These are phyloP conservation scores for Graphilbum ipis-grandicollis DNA, from an alignment of 2,329 filamentous ascomycete species.

Conservation along the genomic window DNA sequence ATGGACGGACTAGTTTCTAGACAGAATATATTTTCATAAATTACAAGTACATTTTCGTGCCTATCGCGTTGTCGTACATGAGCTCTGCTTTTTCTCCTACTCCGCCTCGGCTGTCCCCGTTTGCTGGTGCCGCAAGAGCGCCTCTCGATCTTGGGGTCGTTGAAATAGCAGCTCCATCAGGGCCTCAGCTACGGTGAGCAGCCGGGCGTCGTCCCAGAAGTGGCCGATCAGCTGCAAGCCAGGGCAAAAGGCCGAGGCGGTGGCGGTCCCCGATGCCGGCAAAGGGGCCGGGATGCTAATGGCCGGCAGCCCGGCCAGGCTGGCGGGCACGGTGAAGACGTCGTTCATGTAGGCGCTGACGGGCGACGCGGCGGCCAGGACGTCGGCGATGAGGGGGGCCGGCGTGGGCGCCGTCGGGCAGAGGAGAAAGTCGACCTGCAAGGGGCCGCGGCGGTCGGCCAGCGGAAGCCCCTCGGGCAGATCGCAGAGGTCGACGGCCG, in stretches of 20 bases:
- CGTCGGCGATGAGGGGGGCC: constrained; percentile 19
- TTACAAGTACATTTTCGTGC: too few species aligned
- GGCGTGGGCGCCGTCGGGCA: constrained; percentile 65
- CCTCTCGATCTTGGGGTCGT: constrained; percentile 3
- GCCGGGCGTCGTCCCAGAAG: constrained; percentile 53
- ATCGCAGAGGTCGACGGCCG: constrained; percentile 42
- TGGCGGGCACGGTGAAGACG: constrained; percentile 89
- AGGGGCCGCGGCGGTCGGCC: constrained; percentile 37
- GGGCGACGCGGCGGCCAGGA: constrained; percentile 23
- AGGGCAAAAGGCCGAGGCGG: constrained; percentile 12
- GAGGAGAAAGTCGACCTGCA: constrained; percentile 68
- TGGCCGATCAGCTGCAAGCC: constrained; percentile 70
- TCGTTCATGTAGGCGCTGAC: constrained; percentile 84
- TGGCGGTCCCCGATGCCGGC: constrained; percentile 1
- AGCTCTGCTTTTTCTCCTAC: too few species aligned
- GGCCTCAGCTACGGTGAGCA: constrained; percentile 39
- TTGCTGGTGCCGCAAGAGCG: constrained; percentile 5
- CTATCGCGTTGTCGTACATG: too few species aligned
- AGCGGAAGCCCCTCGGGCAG: constrained; percentile 33
- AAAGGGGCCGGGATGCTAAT: constrained; percentile 53
- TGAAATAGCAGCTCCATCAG: constrained; percentile 14
- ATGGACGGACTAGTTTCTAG: too few species aligned
- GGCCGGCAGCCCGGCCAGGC: constrained; percentile 76
- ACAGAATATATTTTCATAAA: too few species aligned
- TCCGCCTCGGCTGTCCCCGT: background rate